A percentile compares a stretch with the other conserved stretches of the same genome.
Evolutionary conservation across 129 eudicot species (phyloP).

Genomic region (Sambucus nigra): DNA sequence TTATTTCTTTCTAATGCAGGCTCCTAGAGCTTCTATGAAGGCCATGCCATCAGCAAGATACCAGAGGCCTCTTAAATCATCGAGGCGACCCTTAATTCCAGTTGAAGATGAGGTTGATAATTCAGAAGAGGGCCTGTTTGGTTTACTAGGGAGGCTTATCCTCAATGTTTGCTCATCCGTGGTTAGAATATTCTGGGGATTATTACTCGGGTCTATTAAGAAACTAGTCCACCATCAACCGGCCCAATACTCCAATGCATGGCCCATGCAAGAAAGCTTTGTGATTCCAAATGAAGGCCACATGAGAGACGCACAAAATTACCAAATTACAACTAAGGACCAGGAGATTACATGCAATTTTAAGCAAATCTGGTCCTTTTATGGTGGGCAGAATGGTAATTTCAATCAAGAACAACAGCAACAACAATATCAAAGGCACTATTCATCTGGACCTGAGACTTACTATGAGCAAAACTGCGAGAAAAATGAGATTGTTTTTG

Average conservation of each 20-base stretch:
- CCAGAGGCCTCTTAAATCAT: slow-evolving; percentile 40
- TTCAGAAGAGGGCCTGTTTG: slow-evolving; percentile 61
- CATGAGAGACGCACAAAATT: slow-evolving; percentile 27
- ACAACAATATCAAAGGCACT: slow-evolving; percentile 58
- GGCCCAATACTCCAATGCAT: slow-evolving; percentile 27
- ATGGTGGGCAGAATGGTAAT: slow-evolving; percentile 30
- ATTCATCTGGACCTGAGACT: slow-evolving; percentile 47
- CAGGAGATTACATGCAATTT: slow-evolving; percentile 40
- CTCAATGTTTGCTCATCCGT: slow-evolving; percentile 42
- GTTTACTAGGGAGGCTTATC: slow-evolving; percentile 50
- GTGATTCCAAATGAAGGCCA: slow-evolving; percentile 52
- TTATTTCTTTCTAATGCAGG: slow-evolving; percentile 22
- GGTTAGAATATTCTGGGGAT: slow-evolving; percentile 39
- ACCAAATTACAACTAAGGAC: slow-evolving; percentile 33
- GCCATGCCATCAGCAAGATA: slow-evolving; percentile 40
- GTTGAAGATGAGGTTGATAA: slow-evolving; percentile 52
- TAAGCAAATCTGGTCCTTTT: slow-evolving; percentile 43
- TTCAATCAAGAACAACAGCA: slow-evolving; percentile 42
- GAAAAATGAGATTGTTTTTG: slow-evolving; percentile 79
- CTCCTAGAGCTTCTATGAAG: slow-evolving; percentile 27
- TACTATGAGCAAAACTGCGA: slow-evolving; percentile 51
- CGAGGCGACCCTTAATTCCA: slow-evolving; percentile 63
- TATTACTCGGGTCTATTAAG: slow-evolving; percentile 36
- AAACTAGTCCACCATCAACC: slow-evolving; percentile 47
- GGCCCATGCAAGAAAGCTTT: slow-evolving; percentile 82